A percentile compares a stretch with the other conserved stretches of the same genome.
These are phyloP conservation scores for Fusarium austroafricanum DNA, from an alignment of 2,329 filamentous ascomycete genomes.

Conservation along the genomic window DNA sequence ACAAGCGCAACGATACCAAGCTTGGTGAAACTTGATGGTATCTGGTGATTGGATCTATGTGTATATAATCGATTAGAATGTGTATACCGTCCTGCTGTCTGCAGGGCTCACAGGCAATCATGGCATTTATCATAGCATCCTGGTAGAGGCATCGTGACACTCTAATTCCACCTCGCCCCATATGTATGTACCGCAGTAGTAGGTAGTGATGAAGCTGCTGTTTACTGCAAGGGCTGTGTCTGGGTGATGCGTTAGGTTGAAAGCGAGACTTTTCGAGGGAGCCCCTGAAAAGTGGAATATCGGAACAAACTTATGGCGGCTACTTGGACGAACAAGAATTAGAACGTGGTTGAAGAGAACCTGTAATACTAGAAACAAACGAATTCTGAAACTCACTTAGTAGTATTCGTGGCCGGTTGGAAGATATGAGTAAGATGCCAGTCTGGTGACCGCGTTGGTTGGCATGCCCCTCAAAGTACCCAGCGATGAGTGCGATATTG, in stretches of 20 bases:
- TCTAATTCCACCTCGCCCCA: too few species aligned
- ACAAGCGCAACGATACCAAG: too few species aligned
- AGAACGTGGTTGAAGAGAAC: slow-evolving; percentile 1
- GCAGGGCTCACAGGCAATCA: too few species aligned
- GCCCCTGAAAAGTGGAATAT: not conserved
- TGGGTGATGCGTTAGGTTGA: not conserved
- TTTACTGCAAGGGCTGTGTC: slow-evolving; percentile 8
- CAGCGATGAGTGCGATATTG: slow-evolving; percentile 8
- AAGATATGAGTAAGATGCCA: not conserved
- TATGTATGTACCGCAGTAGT: too few species aligned
- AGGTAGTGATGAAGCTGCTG: too few species aligned
- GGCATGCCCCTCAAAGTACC: slow-evolving; percentile 24
- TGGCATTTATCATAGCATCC: too few species aligned
- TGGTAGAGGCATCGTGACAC: too few species aligned
- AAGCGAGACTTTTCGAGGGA: not conserved
- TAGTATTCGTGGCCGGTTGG: not conserved
- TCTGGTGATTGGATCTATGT: too few species aligned
- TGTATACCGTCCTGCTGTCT: too few species aligned
- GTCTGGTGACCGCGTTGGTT: too few species aligned
- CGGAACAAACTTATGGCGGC: slow-evolving; percentile 21
- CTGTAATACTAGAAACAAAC: not conserved
- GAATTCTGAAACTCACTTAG: slow-evolving; percentile 5
- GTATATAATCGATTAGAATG: too few species aligned
- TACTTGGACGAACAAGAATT: slow-evolving; percentile 31
- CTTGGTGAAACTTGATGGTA: too few species aligned